Base-by-base conservation (phyloP, 2,329 filamentous ascomycete genomes). In the Stachybotrys elegans region DNA sequence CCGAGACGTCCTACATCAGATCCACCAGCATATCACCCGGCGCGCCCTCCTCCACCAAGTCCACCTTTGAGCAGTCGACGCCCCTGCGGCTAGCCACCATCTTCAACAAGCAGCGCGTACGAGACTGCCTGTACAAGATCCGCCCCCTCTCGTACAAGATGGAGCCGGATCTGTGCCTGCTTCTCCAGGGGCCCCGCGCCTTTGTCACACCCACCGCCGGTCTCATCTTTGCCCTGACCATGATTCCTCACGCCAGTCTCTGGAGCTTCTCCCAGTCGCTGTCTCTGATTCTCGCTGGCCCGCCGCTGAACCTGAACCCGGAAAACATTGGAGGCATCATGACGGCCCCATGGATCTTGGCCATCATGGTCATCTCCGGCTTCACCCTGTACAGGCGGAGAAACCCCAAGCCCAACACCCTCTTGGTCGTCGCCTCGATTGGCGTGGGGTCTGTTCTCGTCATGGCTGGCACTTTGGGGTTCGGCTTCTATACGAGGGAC, bases 1-100 rank as follows among this genome's bases (percentile, higher is more conserved):
- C 77, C 2, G 78, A 82, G 58, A 78, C 76, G 0, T 60, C 66
- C 3, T 81, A 73, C 52, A 66, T 74, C 46, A 70, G 75, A 7
- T 57, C 66, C 12, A 57, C 42, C 34, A 29, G 37, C 20, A 20
- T 41, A 16, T 40, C 43, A 12, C 43, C 43, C 27, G 19, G 39
- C 4, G 38, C 25, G 19, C 9, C 4, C 9, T 22, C 43, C 27
- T n/a, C n/a, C n/a, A n/a, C n/a, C n/a, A n/a, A n/a, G n/a, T n/a
- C n/a, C n/a, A n/a, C n/a, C n/a, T n/a, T n/a, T n/a, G 43, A 23
- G 16, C 19, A 16, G 34, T 5, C 34, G 57, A 39, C 55, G 53
- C 13, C 47, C 57, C n/a, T 58, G 36, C 23, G 36, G 42, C 20
- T 35, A 48, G 7, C 44, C 52, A 13, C 22, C 42, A 42, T 55